phyloP scores from a whole-genome alignment of 2,329 filamentous ascomycete species.

The Cadophora malorum region DNA sequence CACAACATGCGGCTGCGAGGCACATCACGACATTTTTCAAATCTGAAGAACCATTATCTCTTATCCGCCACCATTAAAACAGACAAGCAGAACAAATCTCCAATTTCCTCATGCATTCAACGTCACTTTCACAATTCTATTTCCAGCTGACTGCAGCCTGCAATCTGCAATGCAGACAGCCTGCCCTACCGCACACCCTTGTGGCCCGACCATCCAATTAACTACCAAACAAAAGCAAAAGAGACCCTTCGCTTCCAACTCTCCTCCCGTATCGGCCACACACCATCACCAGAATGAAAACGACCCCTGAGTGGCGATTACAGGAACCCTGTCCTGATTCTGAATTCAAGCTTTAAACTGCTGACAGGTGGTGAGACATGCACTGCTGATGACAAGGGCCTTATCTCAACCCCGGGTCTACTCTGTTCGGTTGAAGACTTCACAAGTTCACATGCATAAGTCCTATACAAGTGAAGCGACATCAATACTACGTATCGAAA shows the following conservation, averaged over 20 bases:
- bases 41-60: not conserved
- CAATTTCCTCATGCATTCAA: not conserved
- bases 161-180: not conserved
- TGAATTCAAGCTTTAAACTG: conserved; percentile 13
- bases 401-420: conserved; percentile 10
- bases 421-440: not conserved
- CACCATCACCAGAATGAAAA: not conserved
- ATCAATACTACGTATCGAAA: not conserved
- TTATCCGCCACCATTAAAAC: not conserved
- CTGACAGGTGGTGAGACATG: not conserved
- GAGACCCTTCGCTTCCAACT: conserved; percentile 4
- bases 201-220: not conserved
- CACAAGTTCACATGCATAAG: too few species aligned
- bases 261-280: not conserved
- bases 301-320: not conserved
- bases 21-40: not conserved
- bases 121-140: conserved; percentile 3
- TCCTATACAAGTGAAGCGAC: not conserved
- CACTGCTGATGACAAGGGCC: not conserved
- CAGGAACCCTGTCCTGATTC: not conserved
- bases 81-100: too few species aligned
- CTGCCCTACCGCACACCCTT: not conserved
- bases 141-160: conserved; percentile 5
- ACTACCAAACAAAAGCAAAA: not conserved
- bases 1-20: not conserved